Base-by-base conservation (phyloP, 1,139 yeast genomes). In the Keqinozyma sinolaborantium region DNA sequence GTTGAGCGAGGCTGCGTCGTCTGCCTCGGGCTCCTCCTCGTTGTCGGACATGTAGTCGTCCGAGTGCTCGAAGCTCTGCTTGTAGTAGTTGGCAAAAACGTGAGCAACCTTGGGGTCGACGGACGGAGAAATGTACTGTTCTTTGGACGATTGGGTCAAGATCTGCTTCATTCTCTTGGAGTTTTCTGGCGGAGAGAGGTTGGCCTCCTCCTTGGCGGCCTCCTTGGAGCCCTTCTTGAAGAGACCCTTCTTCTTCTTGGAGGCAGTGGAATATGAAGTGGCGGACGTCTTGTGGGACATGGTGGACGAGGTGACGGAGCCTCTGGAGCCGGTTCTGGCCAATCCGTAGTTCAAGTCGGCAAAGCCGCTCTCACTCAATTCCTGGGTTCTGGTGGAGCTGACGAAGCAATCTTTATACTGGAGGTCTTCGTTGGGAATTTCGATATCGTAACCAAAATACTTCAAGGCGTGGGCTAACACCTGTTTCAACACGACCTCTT, bases 401-500 rank as follows among this genome's bases (percentile, higher is more conserved):
- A 67, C 59, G 38, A 47, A 67, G 30, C 68, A 56, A 32, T 61
- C 66, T 26, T 49, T 49, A 36, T 44, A 61, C 10, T 43, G 42
- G 24, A 68, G 33, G 34, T 68, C 73, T 3, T 50, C 55, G n/a
- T 38, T 38, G n/a, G 56, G 39, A 27, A 68, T 50, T 30, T 50
- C 48, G 14, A 68, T 27, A 2, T 49, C 59, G 41, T 65, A 67
- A 12, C 74, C 75, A 47, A 56, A 62, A 38, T 44, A 64, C 39
- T 56, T 58, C 33, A 67, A 51, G 11, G 59, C 25, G 33, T 56
- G 50, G n/a, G 70, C 72, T 69, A 70, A 66, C 10, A 48, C 42
- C 40, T 69, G 75, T 42, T 69, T 69, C 36, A 64, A 48, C 10
- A 54, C 47, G 28, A 64, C 38, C 39, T 69, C 75, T 40, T 69